Conservation (phyloP, 2,329 filamentous ascomycete species). For the Fusarium buxicola region DNA sequence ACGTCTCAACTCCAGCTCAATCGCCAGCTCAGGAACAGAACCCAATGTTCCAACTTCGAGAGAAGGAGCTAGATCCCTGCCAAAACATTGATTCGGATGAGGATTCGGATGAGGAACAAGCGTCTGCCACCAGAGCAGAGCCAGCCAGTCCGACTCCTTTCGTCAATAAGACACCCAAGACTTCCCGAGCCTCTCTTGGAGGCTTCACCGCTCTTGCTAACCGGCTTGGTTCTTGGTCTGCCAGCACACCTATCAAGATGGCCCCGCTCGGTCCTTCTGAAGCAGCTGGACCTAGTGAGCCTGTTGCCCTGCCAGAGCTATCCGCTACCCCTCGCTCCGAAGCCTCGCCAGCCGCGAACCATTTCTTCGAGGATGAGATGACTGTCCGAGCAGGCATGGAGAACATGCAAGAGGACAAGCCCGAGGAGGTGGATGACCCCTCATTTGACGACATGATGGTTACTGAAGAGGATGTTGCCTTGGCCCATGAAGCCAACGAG, state of each 20-base stretch:
- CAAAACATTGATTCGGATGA: slow-evolving; percentile 59
- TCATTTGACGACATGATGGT: slow-evolving; percentile 59
- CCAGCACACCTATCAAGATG: slow-evolving; percentile 61
- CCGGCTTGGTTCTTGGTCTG: slow-evolving; percentile 72
- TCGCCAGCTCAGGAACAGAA: slow-evolving; percentile 36
- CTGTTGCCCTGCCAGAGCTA: slow-evolving; percentile 17
- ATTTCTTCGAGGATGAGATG: slow-evolving; percentile 74
- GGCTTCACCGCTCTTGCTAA: slow-evolving; percentile 74
- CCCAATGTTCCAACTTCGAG: slow-evolving; percentile 55
- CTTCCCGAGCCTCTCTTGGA: slow-evolving; percentile 49
- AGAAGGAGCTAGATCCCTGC: slow-evolving; percentile 60
- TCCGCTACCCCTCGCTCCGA: slow-evolving; percentile 41
- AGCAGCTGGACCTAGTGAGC: slow-evolving; percentile 55
- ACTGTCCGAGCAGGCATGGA: slow-evolving; percentile 47
- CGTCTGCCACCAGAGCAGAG: slow-evolving; percentile 46
- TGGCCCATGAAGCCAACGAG: slow-evolving; percentile 69
- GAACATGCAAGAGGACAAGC: slow-evolving; percentile 18
- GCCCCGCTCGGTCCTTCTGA: slow-evolving; percentile 40
- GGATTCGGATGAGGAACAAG: slow-evolving; percentile 66
- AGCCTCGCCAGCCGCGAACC: slow-evolving; percentile 56
- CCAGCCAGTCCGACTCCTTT: slow-evolving; percentile 58
- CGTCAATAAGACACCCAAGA: slow-evolving; percentile 40
- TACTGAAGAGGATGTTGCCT: slow-evolving; percentile 67
- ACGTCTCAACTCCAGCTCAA: slow-evolving; percentile 16
- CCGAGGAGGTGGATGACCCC: slow-evolving; percentile 45